Percentiles rank a stretch among this genome's conserved stretches.
phyloP scores from a whole-genome alignment of 2,329 filamentous ascomycete genomes.

The Pseudonectria foliicola region DNA sequence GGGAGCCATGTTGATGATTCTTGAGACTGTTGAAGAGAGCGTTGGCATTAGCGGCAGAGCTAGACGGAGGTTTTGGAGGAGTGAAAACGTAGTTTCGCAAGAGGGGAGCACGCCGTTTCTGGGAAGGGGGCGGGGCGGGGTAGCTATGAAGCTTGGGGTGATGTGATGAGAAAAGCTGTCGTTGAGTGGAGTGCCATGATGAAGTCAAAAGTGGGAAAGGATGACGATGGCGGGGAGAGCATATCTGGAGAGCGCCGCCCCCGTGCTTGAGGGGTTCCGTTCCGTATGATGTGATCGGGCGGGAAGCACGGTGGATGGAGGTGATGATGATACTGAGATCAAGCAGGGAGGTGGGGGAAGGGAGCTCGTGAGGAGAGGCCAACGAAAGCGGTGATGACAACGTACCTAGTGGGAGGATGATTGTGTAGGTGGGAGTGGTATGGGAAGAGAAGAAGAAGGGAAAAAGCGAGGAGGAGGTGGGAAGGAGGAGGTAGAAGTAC shows the following conservation, averaged over 20 bases:
- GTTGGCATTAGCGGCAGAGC: background rate
- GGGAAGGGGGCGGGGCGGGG: background rate
- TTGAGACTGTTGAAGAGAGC: constrained; percentile 2
- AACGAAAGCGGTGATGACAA: background rate
- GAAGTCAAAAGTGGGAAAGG: no score
- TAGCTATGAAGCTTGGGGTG: no score
- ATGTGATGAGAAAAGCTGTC: no score
- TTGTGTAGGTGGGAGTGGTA: constrained; percentile 12
- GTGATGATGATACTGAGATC: no score
- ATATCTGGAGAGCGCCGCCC: no score
- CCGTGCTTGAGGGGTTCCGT: no score
- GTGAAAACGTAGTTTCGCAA: background rate
- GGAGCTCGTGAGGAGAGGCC: no score
- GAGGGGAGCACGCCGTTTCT: background rate
- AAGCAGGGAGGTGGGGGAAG: no score
- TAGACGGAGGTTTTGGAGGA: background rate
- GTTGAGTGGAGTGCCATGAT: no score
- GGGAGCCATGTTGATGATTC: constrained; percentile 34
- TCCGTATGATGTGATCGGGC: no score
- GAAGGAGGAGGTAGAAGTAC: constrained; percentile 18
- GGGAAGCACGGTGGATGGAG: no score
- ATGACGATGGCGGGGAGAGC: no score
- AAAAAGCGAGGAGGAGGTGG: constrained; percentile 7
- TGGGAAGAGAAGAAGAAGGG: constrained; percentile 11
- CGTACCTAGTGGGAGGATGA: constrained; percentile 4